Percentiles rank a stretch among this genome's conserved stretches.
Conservation (phyloP, 2,329 filamentous ascomycete genomes). For the Colletotrichum musae region DNA sequence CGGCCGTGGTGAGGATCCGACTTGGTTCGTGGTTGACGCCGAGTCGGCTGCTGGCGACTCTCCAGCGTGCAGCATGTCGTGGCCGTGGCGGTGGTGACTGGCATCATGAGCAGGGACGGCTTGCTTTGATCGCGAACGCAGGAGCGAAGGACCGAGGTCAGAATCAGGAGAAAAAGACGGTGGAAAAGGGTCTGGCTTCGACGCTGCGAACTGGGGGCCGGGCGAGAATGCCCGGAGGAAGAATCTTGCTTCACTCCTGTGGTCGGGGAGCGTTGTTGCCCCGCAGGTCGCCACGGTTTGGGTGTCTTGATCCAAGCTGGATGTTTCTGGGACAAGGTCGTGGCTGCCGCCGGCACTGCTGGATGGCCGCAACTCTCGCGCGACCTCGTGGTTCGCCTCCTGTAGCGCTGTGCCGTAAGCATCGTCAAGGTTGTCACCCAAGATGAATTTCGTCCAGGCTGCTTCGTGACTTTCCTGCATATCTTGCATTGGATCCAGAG, state of each 20-base stretch:
- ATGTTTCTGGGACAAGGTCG: background rate
- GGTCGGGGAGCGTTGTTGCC: background rate
- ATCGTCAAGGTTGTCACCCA: slow-evolving; percentile 23
- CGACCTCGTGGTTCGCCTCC: slow-evolving; percentile 30
- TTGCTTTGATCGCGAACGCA: background rate
- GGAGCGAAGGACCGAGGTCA: background rate
- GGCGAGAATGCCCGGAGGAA: background rate
- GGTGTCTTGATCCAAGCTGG: background rate
- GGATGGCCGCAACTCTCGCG: slow-evolving; percentile 19
- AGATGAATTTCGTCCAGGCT: slow-evolving; percentile 39
- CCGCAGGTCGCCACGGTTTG: slow-evolving; percentile 10
- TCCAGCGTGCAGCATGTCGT: background rate
- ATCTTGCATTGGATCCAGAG: background rate
- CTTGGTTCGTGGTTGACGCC: background rate
- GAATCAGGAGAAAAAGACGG: slow-evolving; percentile 15
- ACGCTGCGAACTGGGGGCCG: background rate
- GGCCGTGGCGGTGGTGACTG: background rate
- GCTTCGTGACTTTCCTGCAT: background rate
- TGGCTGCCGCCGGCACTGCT: background rate
- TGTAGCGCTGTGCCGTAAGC: slow-evolving; percentile 8
- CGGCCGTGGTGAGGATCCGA: background rate
- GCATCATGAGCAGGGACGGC: background rate
- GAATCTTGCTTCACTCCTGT: background rate
- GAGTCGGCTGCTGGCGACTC: background rate
- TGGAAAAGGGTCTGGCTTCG: slow-evolving; percentile 4